phyloP scores from a whole-genome alignment of 2,329 filamentous ascomycete species.

The Ophiocordyceps camponoti-rufipedis region DNA sequence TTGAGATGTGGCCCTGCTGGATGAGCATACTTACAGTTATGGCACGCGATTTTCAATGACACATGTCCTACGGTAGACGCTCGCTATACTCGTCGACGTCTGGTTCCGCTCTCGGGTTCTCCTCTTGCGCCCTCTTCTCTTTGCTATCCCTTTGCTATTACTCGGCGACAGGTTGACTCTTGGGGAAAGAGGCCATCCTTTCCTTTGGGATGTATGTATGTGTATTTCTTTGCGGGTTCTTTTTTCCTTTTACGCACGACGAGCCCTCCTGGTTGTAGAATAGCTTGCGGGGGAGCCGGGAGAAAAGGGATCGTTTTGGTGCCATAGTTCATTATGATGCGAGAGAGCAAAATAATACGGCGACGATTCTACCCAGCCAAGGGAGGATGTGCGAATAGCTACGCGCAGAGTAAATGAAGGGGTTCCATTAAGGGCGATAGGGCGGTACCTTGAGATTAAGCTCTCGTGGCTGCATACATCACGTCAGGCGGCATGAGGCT shows the following conservation, averaged over 20 bases:
- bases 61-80: conserved; percentile 18
- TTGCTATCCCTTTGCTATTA: neutral
- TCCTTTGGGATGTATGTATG: conserved; percentile 15
- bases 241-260: conserved; percentile 8
- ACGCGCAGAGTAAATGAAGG: no score
- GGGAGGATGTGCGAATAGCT: neutral
- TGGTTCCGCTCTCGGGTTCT: neutral
- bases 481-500: neutral
- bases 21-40: conserved; percentile 19
- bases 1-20: conserved; percentile 6
- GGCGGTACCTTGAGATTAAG: neutral
- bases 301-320: conserved; percentile 14
- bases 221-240: conserved; percentile 2
- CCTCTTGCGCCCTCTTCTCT: neutral
- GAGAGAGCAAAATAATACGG: neutral
- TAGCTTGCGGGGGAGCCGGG: conserved; percentile 12
- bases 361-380: no score
- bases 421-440: neutral
- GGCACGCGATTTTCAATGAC: conserved; percentile 18
- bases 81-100: conserved; percentile 6
- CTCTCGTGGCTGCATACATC: no score
- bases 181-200: conserved; percentile 4
- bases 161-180: neutral
- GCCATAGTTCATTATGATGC: conserved; percentile 9
- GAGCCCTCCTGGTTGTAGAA: conserved; percentile 11